A percentile compares a stretch with the other conserved stretches of the same genome.
Conservation (phyloP, 2,329 filamentous ascomycete species). For the Trichophyton rubrum region DNA sequence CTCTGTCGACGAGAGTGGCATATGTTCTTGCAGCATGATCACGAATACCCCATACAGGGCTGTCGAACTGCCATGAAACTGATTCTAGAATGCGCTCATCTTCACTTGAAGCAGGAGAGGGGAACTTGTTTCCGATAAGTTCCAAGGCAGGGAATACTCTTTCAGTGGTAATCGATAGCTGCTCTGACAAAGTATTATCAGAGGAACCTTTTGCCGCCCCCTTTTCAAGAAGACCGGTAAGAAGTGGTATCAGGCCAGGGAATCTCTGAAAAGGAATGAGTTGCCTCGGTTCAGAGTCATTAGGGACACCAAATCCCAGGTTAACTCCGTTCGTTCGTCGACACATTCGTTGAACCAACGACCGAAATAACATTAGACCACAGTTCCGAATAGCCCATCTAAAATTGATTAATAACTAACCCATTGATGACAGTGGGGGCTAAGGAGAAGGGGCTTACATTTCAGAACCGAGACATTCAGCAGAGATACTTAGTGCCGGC, state of each 20-base stretch:
- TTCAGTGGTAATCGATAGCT: slow-evolving; percentile 26
- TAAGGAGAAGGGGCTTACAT: slow-evolving; percentile 42
- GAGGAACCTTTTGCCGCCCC: neutral
- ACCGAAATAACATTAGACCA: slow-evolving; percentile 75
- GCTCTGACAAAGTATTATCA: neutral
- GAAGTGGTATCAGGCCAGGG: slow-evolving; percentile 25
- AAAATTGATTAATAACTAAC: neutral
- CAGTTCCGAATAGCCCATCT: slow-evolving; percentile 94
- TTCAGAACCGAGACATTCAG: slow-evolving; percentile 62
- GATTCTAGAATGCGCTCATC: slow-evolving; percentile 23
- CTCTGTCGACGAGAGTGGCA: slow-evolving; percentile 26
- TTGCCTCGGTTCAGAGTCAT: slow-evolving; percentile 34
- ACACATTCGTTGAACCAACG: slow-evolving; percentile 58
- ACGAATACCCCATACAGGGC: slow-evolving; percentile 34
- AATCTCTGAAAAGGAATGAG: slow-evolving; percentile 32
- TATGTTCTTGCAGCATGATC: slow-evolving; percentile 36
- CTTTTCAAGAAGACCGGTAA: slow-evolving; percentile 24
- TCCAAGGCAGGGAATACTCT: slow-evolving; percentile 36
- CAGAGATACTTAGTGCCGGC: slow-evolving; percentile 64
- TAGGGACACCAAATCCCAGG: slow-evolving; percentile 36
- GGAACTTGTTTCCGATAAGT: slow-evolving; percentile 34
- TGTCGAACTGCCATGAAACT: slow-evolving; percentile 29
- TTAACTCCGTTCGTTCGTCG: slow-evolving; percentile 26
- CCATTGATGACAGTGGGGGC: neutral
- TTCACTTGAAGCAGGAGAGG: slow-evolving; percentile 22